Conservation (phyloP, 768 basidiomycete genomes). For the Dioszegia aurantiaca region DNA sequence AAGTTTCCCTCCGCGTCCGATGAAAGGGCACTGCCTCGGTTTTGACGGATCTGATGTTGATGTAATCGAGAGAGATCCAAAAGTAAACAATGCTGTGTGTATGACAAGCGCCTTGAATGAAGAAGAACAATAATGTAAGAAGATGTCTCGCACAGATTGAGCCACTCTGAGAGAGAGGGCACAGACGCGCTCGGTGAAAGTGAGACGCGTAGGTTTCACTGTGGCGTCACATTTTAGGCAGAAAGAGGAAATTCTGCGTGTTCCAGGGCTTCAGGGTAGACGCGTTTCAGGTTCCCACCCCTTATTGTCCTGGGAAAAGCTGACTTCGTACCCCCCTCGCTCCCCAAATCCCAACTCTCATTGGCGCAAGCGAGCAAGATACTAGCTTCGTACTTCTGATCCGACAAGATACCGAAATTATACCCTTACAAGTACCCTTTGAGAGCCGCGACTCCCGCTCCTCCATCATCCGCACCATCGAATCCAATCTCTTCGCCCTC, state of each 20-base stretch:
- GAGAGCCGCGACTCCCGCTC: constrained; percentile 5
- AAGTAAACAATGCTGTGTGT: too few relatives aligned
- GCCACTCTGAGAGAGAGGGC: too few relatives aligned
- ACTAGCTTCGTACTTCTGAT: too few relatives aligned
- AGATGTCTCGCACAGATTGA: too few relatives aligned
- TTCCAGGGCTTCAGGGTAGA: neutral
- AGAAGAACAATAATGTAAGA: too few relatives aligned
- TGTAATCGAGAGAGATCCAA: too few relatives aligned
- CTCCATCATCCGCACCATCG: constrained; percentile 12
- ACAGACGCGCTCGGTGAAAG: too few relatives aligned
- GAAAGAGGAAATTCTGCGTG: constrained; percentile 4
- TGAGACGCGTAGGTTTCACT: constrained; percentile 1
- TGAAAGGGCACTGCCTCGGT: neutral
- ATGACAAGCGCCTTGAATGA: too few relatives aligned
- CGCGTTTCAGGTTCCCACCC: constrained; percentile 4
- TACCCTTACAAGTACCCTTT: constrained; percentile 7
- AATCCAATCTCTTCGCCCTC: constrained; percentile 12
- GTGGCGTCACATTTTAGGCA: neutral
- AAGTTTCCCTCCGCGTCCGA: neutral
- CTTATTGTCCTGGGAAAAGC: neutral
- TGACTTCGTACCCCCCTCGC: too few relatives aligned
- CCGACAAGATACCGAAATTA: neutral
- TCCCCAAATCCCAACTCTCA: too few relatives aligned
- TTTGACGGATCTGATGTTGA: too few relatives aligned
- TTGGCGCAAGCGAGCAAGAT: too few relatives aligned